Percentiles rank a stretch among this genome's conserved stretches.
Conservation (phyloP, 441 rosid genomes). For the Omphalea diandra region DNA sequence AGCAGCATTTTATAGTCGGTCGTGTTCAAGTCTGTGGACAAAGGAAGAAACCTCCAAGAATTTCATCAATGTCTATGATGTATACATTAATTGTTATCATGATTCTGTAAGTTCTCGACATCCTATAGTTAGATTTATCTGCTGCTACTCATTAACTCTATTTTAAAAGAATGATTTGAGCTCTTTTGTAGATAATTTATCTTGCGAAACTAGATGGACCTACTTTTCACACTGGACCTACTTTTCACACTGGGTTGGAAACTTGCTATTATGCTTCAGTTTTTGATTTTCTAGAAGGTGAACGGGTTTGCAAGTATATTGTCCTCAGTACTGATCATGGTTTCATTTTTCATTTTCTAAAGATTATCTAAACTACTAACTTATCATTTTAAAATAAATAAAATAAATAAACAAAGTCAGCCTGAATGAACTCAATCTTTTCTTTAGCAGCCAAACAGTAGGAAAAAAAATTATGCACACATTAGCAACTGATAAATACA, state of each 20-base stretch:
- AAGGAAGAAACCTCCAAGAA: conserved; percentile 85
- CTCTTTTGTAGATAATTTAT: conserved; percentile 57
- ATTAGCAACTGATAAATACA: no score
- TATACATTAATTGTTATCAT: conserved; percentile 54
- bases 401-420: no score
- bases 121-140: conserved; percentile 1
- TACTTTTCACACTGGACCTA: conserved; percentile 87
- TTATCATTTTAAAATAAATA: no score
- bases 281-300: conserved; percentile 31
- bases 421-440: no score
- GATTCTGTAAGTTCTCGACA: conserved; percentile 59
- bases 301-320: conserved; percentile 17
- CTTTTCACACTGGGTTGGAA: conserved; percentile 82
- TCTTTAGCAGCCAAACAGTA: no score
- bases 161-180: not conserved
- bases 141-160: not conserved
- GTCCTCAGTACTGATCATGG: not conserved
- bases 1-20: conserved; percentile 82
- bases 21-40: conserved; percentile 81
- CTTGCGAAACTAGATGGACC: conserved; percentile 87
- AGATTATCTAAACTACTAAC: no score
- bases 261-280: conserved; percentile 72
- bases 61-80: conserved; percentile 57
- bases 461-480: no score
- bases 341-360: not conserved